phyloP scores from a whole-genome alignment of 768 basidiomycete species.

The Kwoniella bestiolae region DNA sequence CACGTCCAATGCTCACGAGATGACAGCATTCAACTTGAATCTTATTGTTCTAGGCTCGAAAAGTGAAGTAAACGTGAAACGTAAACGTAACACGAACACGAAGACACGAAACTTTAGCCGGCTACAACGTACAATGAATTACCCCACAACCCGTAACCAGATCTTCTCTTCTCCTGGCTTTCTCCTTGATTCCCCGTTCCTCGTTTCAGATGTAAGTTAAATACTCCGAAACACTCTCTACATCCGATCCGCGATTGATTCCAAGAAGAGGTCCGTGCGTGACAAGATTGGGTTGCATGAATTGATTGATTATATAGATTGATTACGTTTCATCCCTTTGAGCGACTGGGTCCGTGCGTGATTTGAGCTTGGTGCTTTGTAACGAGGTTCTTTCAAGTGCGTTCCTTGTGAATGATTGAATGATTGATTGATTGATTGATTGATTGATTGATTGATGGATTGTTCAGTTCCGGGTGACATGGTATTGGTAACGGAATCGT shows the following conservation, averaged over 20 bases:
- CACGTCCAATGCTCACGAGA: too few relatives aligned
- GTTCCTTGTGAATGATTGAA: too few relatives aligned
- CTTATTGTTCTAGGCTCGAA: too few relatives aligned
- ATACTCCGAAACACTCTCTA: not conserved
- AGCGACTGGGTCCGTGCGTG: not conserved
- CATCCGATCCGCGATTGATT: not conserved
- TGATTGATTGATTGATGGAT: too few relatives aligned
- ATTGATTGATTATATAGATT: too few relatives aligned
- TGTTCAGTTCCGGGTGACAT: too few relatives aligned
- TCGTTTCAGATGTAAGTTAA: slow-evolving; percentile 5
- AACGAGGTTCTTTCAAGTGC: not conserved
- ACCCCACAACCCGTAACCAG: not conserved
- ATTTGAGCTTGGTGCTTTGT: not conserved
- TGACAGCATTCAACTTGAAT: too few relatives aligned
- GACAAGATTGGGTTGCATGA: too few relatives aligned
- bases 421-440: too few relatives aligned
- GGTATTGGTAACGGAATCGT: too few relatives aligned
- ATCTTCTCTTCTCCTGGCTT: not conserved
- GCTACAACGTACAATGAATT: too few relatives aligned
- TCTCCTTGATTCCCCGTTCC: not conserved
- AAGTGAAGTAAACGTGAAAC: too few relatives aligned
- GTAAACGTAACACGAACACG: not conserved
- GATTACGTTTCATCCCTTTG: not conserved
- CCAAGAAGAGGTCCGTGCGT: not conserved
- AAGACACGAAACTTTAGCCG: not conserved